phyloP scores from a whole-genome alignment of 768 basidiomycete species.

The Tricholoma bakamatsutake region DNA sequence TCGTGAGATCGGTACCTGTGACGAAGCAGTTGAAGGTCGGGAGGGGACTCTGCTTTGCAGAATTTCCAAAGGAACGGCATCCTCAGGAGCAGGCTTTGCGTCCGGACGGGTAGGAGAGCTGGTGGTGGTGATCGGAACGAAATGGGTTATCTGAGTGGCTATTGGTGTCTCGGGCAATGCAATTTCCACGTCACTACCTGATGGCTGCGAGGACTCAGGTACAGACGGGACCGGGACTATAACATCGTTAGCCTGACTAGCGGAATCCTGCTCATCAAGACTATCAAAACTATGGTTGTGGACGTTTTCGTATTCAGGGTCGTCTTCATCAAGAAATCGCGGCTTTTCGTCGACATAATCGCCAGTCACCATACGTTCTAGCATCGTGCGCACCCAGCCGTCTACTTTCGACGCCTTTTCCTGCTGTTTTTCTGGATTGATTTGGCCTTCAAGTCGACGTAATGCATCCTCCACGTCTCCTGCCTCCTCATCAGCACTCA shows the following conservation, averaged over 20 bases:
- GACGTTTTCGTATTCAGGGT: conserved; percentile 14
- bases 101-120: conserved; percentile 31
- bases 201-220: neutral
- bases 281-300: conserved; percentile 1
- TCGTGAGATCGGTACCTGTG: conserved; percentile 24
- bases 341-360: conserved; percentile 60
- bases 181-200: conserved; percentile 3
- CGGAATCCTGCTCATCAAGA: conserved; percentile 7
- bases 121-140: conserved; percentile 20
- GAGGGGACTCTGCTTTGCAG: conserved; percentile 49
- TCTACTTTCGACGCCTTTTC: conserved; percentile 76
- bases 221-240: conserved; percentile 4
- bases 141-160: conserved; percentile 24
- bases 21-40: conserved; percentile 17
- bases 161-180: conserved; percentile 27
- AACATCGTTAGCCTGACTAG: neutral
- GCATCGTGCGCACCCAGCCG: conserved; percentile 73
- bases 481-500: conserved; percentile 67
- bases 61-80: conserved; percentile 63
- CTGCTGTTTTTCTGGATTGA: conserved; percentile 64
- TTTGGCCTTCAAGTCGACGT: conserved; percentile 76
- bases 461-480: conserved; percentile 84
- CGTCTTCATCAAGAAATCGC: conserved; percentile 39
- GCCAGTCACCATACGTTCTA: conserved; percentile 56
- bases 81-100: conserved; percentile 49